Base-by-base conservation (phyloP, 1,284 basidiomycete genomes). In the Paramarasmius palmivorus region DNA sequence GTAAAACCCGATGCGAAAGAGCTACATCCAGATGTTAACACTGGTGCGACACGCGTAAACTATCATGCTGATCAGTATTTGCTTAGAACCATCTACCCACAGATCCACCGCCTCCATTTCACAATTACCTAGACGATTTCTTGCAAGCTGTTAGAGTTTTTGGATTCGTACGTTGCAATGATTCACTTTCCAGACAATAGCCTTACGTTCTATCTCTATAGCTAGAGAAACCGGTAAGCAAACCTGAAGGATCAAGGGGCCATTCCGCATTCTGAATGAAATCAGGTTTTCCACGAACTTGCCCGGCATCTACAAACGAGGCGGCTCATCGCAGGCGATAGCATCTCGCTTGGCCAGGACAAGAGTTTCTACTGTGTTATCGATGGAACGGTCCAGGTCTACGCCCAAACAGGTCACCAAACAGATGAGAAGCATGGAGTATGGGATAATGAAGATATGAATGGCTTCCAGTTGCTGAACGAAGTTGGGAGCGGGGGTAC, bases 311-410 rank as follows among this genome's bases (percentile, higher is more conserved):
- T 98, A 17, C 95, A 97, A 68, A 98, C 95, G 0, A 81, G 93
- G 57, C 78, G 94, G 17, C 76, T 98, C 25, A 90, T 96, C 50
- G 95, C 95, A 1, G 95, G 95, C 50, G 88, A 97, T 68, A 93
- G 88, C 48, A 79, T 95, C 56, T 88, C 90, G n/a, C 79, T 98
- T 4, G 92, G 96, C 62, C 85, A 92, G 61, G 93, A 95, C 71
- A 92, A 92, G 64, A 93, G 89, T 57, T 98, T 98, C 70, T 98
- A 96, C 70, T 96, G 93, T 67, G 95, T 98, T 23, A 88, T 98
- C 19, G 95, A 97, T 67, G 95, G 95, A 5, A 88, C 80, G 54
- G 90, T 92, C 8, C 89, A 93, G 63, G 89, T 94, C 1, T 95
- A 88, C 65, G 92, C 93, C 2, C 84, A 83, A 56, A 84, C 83